Base-by-base conservation (phyloP, 176 grass and related monocot species). In the Triticum aestivum region DNA sequence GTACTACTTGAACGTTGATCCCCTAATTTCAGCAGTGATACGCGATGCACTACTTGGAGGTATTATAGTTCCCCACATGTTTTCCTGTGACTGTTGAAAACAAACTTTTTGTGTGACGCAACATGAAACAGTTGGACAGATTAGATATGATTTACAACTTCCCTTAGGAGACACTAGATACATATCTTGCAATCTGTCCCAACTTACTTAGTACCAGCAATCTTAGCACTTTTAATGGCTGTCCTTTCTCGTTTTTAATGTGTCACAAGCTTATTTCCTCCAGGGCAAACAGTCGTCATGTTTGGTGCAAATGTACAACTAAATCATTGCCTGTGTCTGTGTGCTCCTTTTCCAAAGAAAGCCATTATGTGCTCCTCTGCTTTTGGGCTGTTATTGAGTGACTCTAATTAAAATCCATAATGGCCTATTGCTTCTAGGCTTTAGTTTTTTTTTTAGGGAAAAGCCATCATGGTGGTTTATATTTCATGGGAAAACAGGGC, bases 381-480 rank as follows among this genome's bases (percentile, higher is more conserved):
- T 87, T 90, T 87, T 8, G 67, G 79, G 34, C 35, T 32, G 74
- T 66, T 79, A 54, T 37, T 67, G 45, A 64, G 32, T 65, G 65
- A 45, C 65, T 68, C 44, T 74, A 72, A 58, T 83, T 83, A 87
- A 79, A 75, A 14, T 75, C 23, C 75, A 84, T 67, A 70, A 75
- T 79, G 75, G 32, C 75, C 56, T 84, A 84, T 79, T 87, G 84
- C 89, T 86, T 66, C 4, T 87, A 85, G 73, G 66, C 85, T 75
- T 84, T 87, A 79, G 61, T 5, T 47, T 29, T 26, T 26, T 26
- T 26, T 26, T 26, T 26, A 26, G 26, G 26, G 26, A 26, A 26
- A 26, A 26, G 26, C 26, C 26, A 26, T 26, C 26, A 26, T 26
- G 26, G 26, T 1, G 26, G 26, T 26, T 26, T 26, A 26, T 26